Evolutionary conservation across 2,329 filamentous ascomycete genomes (phyloP).

Genomic region (Simplicillium aogashimaense): DNA sequence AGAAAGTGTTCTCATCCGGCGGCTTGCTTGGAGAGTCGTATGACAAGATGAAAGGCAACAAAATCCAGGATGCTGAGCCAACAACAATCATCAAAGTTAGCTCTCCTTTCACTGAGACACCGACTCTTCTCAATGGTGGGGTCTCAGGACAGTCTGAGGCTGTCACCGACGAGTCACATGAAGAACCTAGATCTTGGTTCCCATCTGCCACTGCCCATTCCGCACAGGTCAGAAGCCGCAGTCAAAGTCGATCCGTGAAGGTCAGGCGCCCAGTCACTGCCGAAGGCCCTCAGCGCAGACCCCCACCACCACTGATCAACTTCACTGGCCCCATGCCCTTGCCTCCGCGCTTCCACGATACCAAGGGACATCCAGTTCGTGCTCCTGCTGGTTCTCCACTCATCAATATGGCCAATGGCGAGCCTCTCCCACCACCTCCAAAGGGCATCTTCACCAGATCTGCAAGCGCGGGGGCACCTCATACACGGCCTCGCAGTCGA

Average conservation of each 20-base stretch:
- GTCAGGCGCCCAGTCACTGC: conserved; percentile 14
- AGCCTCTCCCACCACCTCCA: neutral
- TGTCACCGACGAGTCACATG: conserved; percentile 13
- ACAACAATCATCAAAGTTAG: neutral
- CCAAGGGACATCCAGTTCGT: conserved; percentile 38
- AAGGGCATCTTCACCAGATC: too few relatives aligned
- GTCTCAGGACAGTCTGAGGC: too few relatives aligned
- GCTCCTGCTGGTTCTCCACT: conserved; percentile 30
- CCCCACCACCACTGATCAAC: conserved; percentile 48
- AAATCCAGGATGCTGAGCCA: conserved; percentile 17
- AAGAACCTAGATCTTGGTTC: conserved; percentile 23
- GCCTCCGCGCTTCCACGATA: conserved; percentile 30
- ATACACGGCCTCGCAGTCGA: too few relatives aligned
- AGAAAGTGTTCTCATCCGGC: conserved; percentile 32
- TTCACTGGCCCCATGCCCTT: conserved; percentile 37
- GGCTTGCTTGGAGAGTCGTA: conserved; percentile 43
- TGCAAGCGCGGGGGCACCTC: too few relatives aligned
- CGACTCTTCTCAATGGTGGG: conserved; percentile 42
- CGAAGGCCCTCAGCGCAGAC: conserved; percentile 9
- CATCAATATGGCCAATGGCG: conserved; percentile 22
- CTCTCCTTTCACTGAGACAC: conserved; percentile 42
- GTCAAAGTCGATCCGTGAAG: conserved; percentile 7
- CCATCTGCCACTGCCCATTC: conserved; percentile 26
- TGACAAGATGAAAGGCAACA: conserved; percentile 32
- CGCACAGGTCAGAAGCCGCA: conserved; percentile 10